Evolutionary conservation across 2,329 filamentous ascomycete species (phyloP).

Genomic region (Nannizzia gypsea): DNA sequence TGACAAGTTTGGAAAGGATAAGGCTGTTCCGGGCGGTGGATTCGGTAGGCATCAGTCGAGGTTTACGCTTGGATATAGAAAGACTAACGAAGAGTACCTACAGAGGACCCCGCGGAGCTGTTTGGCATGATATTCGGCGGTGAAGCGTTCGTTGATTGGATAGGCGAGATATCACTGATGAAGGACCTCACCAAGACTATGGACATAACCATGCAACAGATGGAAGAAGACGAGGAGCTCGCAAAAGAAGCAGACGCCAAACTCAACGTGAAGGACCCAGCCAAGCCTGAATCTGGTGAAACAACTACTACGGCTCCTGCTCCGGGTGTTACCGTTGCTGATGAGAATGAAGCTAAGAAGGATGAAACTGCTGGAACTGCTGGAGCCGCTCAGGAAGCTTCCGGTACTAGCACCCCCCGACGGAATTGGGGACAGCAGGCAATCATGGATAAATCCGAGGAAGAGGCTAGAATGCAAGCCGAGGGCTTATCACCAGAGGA

Average conservation of each 20-base stretch:
- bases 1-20: slow-evolving; percentile 94
- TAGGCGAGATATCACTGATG: slow-evolving; percentile 96
- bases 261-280: slow-evolving; percentile 21
- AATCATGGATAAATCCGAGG: slow-evolving; percentile 78
- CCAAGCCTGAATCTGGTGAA: neutral
- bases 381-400: slow-evolving; percentile 17
- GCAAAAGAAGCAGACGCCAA: slow-evolving; percentile 43
- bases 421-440: slow-evolving; percentile 63
- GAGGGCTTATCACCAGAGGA: slow-evolving; percentile 59
- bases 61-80: neutral
- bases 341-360: neutral
- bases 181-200: slow-evolving; percentile 96
- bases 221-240: slow-evolving; percentile 50
- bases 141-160: slow-evolving; percentile 89
- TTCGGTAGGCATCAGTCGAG: slow-evolving; percentile 49
- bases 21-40: slow-evolving; percentile 77
- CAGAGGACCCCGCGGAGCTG: slow-evolving; percentile 87
- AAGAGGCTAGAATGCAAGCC: slow-evolving; percentile 55
- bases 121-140: slow-evolving; percentile 98
- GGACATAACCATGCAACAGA: slow-evolving; percentile 84
- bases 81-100: slow-evolving; percentile 11
- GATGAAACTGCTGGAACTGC: slow-evolving; percentile 1
- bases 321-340: neutral
- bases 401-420: slow-evolving; percentile 39
- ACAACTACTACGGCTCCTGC: neutral